Conservation (phyloP, 352 stramenopile species). For the Pythium chondricola region DNA sequence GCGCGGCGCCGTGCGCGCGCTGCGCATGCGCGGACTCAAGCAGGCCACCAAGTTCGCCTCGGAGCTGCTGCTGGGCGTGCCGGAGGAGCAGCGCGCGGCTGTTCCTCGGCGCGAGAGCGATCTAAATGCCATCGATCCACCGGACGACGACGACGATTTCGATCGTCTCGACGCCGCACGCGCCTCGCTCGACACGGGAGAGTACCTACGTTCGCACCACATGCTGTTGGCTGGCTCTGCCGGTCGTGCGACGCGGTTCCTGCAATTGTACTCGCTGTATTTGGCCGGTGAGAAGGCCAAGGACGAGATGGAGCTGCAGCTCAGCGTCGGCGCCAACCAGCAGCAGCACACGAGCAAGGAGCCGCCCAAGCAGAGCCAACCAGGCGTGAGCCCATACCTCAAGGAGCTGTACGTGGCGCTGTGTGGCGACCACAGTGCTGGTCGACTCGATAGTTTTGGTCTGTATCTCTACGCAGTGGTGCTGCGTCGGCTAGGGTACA, state of each 20-base stretch:
- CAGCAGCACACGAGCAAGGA: too few relatives aligned
- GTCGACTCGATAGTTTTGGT: slow-evolving; percentile 62
- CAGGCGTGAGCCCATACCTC: slow-evolving; percentile 59
- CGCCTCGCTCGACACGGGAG: slow-evolving; percentile 59
- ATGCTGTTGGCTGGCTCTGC: slow-evolving; percentile 22
- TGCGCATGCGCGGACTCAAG: slow-evolving; percentile 56
- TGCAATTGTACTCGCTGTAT: slow-evolving; percentile 73
- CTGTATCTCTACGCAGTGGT: slow-evolving; percentile 81
- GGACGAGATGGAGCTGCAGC: slow-evolving; percentile 70
- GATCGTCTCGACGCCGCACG: slow-evolving; percentile 59
- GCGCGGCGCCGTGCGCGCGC: slow-evolving; percentile 36
- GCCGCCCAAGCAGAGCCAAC: slow-evolving; percentile 1
- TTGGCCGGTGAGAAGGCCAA: slow-evolving; percentile 79
- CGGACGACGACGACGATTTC: slow-evolving; percentile 23
- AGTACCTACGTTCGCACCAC: slow-evolving; percentile 72
- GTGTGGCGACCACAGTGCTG: slow-evolving; percentile 36
- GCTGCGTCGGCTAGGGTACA: slow-evolving; percentile 57
- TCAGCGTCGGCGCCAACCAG: slow-evolving; percentile 27
- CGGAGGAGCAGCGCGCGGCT: slow-evolving; percentile 24
- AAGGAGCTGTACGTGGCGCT: slow-evolving; percentile 65
- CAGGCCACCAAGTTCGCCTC: slow-evolving; percentile 65
- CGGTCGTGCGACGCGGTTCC: slow-evolving; percentile 44
- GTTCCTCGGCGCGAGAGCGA: not conserved
- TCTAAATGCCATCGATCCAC: slow-evolving; percentile 3
- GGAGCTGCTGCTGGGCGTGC: slow-evolving; percentile 70